Evolutionary conservation across 108 stramenopile genomes (phyloP).

Genomic region (Pseudonitzschia delicatissima): DNA sequence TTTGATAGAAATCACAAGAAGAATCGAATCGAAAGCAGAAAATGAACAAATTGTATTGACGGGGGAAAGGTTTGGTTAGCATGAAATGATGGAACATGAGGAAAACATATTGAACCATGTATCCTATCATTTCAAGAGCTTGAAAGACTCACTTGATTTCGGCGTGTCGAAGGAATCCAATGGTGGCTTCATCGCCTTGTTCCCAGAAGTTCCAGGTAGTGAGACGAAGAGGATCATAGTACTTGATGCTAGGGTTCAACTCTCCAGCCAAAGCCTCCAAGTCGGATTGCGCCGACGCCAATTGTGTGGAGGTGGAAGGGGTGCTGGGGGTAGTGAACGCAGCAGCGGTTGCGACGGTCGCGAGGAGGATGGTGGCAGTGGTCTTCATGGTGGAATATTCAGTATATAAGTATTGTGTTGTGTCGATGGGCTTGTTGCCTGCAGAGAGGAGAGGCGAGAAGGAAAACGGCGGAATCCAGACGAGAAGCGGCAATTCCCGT

Average conservation of each 20-base stretch:
- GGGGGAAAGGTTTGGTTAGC: neutral
- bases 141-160: slow-evolving; percentile 54
- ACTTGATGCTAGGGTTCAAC: slow-evolving; percentile 60
- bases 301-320: neutral
- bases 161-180: slow-evolving; percentile 72
- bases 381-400: slow-evolving; percentile 26
- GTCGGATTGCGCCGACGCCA: slow-evolving; percentile 48
- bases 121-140: neutral
- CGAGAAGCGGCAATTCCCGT: neutral
- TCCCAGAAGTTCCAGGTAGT: slow-evolving; percentile 47
- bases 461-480: neutral
- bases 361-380: slow-evolving; percentile 22
- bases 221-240: slow-evolving; percentile 64
- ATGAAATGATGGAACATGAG: neutral
- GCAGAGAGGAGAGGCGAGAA: neutral
- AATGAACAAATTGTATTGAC: neutral
- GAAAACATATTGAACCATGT: too few species aligned
- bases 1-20: neutral
- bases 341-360: slow-evolving; percentile 32
- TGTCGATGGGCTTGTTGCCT: too few species aligned
- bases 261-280: slow-evolving; percentile 48
- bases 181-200: slow-evolving; percentile 61
- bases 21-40: neutral
- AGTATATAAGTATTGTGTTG: neutral
- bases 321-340: slow-evolving; percentile 35